phyloP scores from a whole-genome alignment of 257 asterid species.

The Plantago ovata region DNA sequence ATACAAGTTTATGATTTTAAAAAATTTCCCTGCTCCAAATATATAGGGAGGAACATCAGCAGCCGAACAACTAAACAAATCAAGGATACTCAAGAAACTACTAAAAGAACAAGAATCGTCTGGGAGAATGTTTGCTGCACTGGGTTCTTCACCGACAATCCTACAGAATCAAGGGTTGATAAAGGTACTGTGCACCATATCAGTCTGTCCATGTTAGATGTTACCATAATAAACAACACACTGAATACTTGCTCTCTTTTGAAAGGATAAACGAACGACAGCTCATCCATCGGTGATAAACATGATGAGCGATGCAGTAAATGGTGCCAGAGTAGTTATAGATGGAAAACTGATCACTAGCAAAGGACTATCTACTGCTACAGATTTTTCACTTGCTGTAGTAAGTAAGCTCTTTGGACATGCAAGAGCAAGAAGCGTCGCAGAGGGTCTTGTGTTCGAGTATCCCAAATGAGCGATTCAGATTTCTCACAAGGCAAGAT shows the following conservation, averaged over 20 bases:
- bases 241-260: conserved; percentile 13
- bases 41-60: conserved; percentile 65
- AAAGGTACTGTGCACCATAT: conserved; percentile 39
- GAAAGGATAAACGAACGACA: conserved; percentile 64
- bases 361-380: conserved; percentile 60
- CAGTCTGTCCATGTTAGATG: background rate
- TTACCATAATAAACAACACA: background rate
- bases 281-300: conserved; percentile 48
- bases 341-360: conserved; percentile 79
- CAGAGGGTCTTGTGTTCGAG: conserved; percentile 82
- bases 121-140: conserved; percentile 70
- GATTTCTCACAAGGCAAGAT: conserved; percentile 1
- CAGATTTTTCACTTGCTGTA: conserved; percentile 65
- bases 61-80: conserved; percentile 54
- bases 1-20: background rate
- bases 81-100: conserved; percentile 65
- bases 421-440: conserved; percentile 90
- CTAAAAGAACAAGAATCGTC: conserved; percentile 65
- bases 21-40: conserved; percentile 10
- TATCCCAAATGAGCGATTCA: conserved; percentile 32
- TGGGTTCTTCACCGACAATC: conserved; percentile 55
- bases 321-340: conserved; percentile 58
- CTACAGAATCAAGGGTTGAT: conserved; percentile 68
- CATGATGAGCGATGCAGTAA: conserved; percentile 33
- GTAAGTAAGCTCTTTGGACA: conserved; percentile 81